phyloP scores from a whole-genome alignment of 352 stramenopile species.

The Phytophthora podocarpi region DNA sequence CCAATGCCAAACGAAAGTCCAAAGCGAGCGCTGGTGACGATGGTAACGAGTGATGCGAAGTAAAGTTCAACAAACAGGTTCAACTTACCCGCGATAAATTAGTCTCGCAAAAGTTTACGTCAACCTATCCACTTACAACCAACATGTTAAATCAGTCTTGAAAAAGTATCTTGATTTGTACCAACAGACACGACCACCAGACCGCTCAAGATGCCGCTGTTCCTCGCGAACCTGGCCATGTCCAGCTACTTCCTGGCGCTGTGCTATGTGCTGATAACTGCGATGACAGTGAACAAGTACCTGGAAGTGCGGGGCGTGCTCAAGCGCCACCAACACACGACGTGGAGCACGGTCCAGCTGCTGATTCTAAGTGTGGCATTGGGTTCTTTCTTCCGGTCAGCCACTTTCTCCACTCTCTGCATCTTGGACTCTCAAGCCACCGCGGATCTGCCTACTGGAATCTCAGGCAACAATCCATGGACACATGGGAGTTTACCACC shows the following conservation, averaged over 20 bases:
- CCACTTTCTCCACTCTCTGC: conserved; percentile 88
- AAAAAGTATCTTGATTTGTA: conserved; percentile 15
- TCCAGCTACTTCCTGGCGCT: conserved; percentile 89
- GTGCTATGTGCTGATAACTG: conserved; percentile 84
- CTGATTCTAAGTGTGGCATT: conserved; percentile 81
- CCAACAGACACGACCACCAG: not conserved
- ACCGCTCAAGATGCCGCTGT: conserved; percentile 69
- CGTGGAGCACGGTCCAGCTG: conserved; percentile 85
- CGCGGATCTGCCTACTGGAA: conserved; percentile 43
- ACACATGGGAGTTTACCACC: conserved; percentile 10
- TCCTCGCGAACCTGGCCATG: conserved; percentile 89
- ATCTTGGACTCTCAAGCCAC: conserved; percentile 85
- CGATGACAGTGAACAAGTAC: conserved; percentile 81
- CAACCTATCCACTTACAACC: not conserved
- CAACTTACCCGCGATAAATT: not conserved
- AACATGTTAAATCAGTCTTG: conserved; percentile 10
- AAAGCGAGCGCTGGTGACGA: conserved; percentile 3
- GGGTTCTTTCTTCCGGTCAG: conserved; percentile 86
- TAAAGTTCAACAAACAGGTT: not conserved
- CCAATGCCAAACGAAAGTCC: conserved; percentile 45
- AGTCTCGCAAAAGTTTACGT: not conserved
- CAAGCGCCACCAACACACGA: conserved; percentile 62
- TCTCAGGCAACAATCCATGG: conserved; percentile 28
- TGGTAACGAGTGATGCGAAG: conserved; percentile 10
- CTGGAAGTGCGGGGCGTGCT: conserved; percentile 73